phyloP scores from a whole-genome alignment of 352 stramenopile species.

The Globisporangium acanthophoron region DNA sequence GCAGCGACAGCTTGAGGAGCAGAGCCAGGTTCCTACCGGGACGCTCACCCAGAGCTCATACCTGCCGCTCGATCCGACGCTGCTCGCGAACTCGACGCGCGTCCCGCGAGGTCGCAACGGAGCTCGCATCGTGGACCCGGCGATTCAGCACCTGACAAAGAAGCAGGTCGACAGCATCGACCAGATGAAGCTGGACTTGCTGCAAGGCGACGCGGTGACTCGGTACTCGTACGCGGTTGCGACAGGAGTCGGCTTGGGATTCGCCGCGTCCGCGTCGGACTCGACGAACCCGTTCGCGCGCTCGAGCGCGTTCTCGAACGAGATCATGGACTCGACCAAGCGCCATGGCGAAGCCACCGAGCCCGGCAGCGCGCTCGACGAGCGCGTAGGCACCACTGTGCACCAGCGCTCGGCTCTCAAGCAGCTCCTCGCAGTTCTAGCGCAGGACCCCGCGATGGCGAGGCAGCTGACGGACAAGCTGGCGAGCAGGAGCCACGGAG shows the following conservation, averaged over 20 bases:
- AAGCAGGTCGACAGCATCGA: conserved; percentile 70
- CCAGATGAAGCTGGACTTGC: conserved; percentile 50
- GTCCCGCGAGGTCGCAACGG: conserved; percentile 56
- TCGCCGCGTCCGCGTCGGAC: conserved; percentile 44
- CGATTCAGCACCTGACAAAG: conserved; percentile 57
- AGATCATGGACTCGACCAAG: conserved; percentile 57
- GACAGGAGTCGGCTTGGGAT: conserved; percentile 52
- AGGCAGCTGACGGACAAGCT: conserved; percentile 10
- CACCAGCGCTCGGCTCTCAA: conserved; percentile 61
- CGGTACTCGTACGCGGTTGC: conserved; percentile 65
- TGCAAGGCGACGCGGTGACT: conserved; percentile 40
- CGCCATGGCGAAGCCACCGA: conserved; percentile 67
- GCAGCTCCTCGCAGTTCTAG: conserved; percentile 24
- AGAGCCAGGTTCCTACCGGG: conserved; percentile 11
- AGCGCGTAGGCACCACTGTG: conserved; percentile 42
- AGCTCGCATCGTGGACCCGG: conserved; percentile 35
- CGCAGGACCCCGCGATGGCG: conserved; percentile 9
- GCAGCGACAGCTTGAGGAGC: conserved; percentile 22
- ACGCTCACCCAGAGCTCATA: conserved; percentile 37
- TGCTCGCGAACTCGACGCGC: conserved; percentile 23
- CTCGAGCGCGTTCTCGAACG: conserved; percentile 70
- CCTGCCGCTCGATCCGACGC: conserved; percentile 24
- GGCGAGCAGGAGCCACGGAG: conserved; percentile 2
- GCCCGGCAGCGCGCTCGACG: conserved; percentile 38
- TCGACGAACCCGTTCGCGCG: conserved; percentile 52